Evolutionary conservation across 2,329 filamentous ascomycete genomes (phyloP), one percentile per base, ranked within the genome.

Genomic region (Epichloe typhina): DNA sequence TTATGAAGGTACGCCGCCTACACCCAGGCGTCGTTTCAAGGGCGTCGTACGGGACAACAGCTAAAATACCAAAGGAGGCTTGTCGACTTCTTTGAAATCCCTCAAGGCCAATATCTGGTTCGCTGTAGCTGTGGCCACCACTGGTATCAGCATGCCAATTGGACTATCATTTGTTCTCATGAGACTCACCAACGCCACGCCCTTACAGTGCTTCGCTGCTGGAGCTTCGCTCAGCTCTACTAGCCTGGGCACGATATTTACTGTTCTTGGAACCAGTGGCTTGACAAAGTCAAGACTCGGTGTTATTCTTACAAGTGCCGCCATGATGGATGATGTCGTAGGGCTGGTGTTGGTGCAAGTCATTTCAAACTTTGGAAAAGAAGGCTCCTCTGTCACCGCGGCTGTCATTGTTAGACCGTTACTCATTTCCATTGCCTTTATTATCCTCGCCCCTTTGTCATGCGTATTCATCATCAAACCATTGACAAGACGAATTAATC

Each of bases 241-340:
- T 1, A 85, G 81, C 51, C 69, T 90, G 0, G 86, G 86, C 5
- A 90, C 85, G 0, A 77, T 74, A 0, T 83, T 86, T 8, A 81
- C 79, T 3, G 68, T 77, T 4, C 64, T 76, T 0, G 61, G 66
- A 12, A 62, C 68, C 0, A 72, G 70, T 21, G 72, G 72, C 0
- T 64, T 74, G 3, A 62, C 61, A 1, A 56, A 62, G 1, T 72
- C 72, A 2, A 66, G 73, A 7, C 60, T 77, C 5, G 74, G 87
- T 68, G 51, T 80, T 66, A 77, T 93, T 0, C 71, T 89, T 0
- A 78, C 79, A 2, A 82, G 78, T 52, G 86, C 85, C 1, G 87
- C 86, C 0, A 86, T 93, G 78, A 78, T 93, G 67, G 87, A 93
- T 61, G 86, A 93, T 65, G 82, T 91, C 0, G 76, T 86, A 1